Base-by-base conservation (phyloP, 2,329 filamentous ascomycete genomes). In the Fulvia fulva region DNA sequence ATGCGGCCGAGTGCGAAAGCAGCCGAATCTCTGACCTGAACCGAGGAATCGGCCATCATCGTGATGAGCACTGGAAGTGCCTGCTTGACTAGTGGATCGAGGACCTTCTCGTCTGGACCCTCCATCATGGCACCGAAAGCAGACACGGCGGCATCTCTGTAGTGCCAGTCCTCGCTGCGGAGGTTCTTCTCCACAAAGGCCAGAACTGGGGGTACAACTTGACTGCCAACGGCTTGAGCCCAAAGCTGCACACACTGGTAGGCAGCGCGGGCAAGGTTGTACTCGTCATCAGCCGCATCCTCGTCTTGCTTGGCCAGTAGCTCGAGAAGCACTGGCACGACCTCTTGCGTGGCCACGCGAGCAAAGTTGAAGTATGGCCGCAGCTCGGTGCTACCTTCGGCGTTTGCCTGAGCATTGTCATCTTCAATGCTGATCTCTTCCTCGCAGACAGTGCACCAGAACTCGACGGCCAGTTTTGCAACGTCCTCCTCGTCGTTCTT, bases 401-500 rank as follows among this genome's bases (percentile, higher is more conserved):
- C 79, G 65, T 83, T 80, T 53, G 83, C 69, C 76, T 89, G 86
- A 65, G 86, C 83, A 75, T 99, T 99, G 76, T 99, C 94, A 71
- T 99, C 94, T 73, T 99, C 94, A 70, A 99, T 97, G 64, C 88
- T 88, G 68, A 97, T 93, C 76, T 99, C 94, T 78, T 99, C 94
- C 75, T 99, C 94, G 76, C 94, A 99, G 51, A 99, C 94, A n/a
- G 94, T 97, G 81, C 93, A 97, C 94, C 94, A 99, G 80, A 99
- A 99, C 75, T 99, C 94, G 66, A 99, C 91, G 37, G 94, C 94
- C 57, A 99, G 83, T 83, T 99, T 99, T 62, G 94, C 90, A 55
- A 99, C 94, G 73, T 99, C 94, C 76, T 99, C 94, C 68, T 99
- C 94, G 7, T 92, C 88, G 69, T 87, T 95, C 84, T 96, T 97